Conservation (phyloP, 176 grass and related monocot genomes). For the Zea luxurians region DNA sequence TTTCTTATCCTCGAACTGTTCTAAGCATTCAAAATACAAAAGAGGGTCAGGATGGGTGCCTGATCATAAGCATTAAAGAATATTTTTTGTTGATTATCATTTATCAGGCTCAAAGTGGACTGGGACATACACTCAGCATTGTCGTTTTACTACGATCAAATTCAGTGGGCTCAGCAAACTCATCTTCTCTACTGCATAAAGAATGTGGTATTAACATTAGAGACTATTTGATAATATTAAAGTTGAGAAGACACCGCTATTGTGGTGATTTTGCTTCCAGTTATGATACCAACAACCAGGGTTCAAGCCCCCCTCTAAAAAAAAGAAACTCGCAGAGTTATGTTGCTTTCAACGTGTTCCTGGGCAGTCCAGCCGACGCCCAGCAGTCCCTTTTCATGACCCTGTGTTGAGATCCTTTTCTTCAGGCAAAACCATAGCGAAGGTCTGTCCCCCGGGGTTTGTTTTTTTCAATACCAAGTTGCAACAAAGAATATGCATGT, state of each 20-base stretch:
- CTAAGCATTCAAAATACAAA: slow-evolving; percentile 29
- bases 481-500: neutral
- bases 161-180: slow-evolving; percentile 51
- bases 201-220: slow-evolving; percentile 28
- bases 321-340: neutral
- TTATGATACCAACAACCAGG: neutral
- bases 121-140: slow-evolving; percentile 42
- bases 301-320: neutral
- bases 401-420: neutral
- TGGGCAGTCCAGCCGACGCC: neutral
- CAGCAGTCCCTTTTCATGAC: neutral
- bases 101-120: slow-evolving; percentile 31
- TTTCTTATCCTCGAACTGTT: slow-evolving; percentile 33
- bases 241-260: neutral
- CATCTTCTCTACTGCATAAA: slow-evolving; percentile 55
- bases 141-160: slow-evolving; percentile 45
- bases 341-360: neutral
- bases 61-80: slow-evolving; percentile 26
- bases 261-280: neutral
- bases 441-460: neutral
- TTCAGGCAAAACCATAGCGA: neutral
- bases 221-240: slow-evolving; percentile 19
- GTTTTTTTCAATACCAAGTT: neutral
- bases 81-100: slow-evolving; percentile 6
- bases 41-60: neutral